phyloP scores from a whole-genome alignment of 768 basidiomycete species.

The Pluteus cervinus region DNA sequence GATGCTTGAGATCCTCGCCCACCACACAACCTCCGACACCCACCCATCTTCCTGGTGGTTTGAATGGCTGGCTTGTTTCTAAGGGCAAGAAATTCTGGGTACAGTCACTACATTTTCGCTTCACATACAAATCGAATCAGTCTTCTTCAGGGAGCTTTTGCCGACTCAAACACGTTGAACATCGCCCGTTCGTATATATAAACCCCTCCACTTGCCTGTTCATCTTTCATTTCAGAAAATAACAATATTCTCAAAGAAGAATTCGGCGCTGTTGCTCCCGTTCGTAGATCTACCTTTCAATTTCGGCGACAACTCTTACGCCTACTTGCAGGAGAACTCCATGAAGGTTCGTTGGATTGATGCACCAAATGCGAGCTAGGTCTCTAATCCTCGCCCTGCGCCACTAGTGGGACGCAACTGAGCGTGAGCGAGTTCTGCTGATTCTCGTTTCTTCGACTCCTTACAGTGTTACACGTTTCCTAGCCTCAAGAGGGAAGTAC shows the following conservation, averaged over 20 bases:
- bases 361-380: neutral
- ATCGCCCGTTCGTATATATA: conserved; percentile 18
- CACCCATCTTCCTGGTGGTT: conserved; percentile 9
- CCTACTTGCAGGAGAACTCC: conserved; percentile 23
- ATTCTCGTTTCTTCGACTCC: neutral
- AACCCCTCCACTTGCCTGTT: neutral
- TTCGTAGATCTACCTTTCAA: conserved; percentile 6
- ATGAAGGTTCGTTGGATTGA: conserved; percentile 24
- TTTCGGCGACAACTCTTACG: neutral
- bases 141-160: conserved; percentile 20
- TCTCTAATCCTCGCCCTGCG: neutral
- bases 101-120: neutral
- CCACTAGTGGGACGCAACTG: conserved; percentile 31
- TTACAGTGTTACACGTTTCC: neutral
- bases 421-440: conserved; percentile 12
- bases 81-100: conserved; percentile 26
- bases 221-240: conserved; percentile 16
- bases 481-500: conserved; percentile 22
- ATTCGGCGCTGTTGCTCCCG: conserved; percentile 33
- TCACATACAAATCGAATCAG: neutral
- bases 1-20: conserved; percentile 2
- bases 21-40: conserved; percentile 7
- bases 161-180: conserved; percentile 22
- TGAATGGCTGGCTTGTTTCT: conserved; percentile 16
- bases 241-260: conserved; percentile 23